Percentiles rank a stretch among this genome's conserved stretches.
These are phyloP conservation scores for Heliamphora exappendiculata DNA, from an alignment of 148 eudicot species.

Conservation along the genomic window DNA sequence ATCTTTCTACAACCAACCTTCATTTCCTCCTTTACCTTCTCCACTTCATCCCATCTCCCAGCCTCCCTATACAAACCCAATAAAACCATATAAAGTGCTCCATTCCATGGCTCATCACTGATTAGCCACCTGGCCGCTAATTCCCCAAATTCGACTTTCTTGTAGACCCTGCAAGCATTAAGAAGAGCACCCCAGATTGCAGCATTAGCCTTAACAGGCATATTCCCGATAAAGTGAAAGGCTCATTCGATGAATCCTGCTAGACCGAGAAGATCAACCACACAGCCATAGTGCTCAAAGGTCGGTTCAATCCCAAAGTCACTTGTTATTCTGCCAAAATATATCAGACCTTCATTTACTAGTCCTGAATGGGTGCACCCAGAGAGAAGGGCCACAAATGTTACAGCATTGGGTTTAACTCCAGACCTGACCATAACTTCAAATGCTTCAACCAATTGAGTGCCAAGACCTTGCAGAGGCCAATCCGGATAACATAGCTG, in stretches of 20 bases:
- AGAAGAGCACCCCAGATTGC: constrained; percentile 10
- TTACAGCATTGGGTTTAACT: constrained; percentile 10
- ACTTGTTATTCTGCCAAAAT: constrained; percentile 1
- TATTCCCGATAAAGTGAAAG: neutral
- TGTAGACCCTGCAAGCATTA: constrained; percentile 1
- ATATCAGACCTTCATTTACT: constrained; percentile 3
- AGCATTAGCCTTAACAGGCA: constrained; percentile 10
- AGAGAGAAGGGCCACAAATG: constrained; percentile 6
- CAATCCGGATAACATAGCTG: constrained; percentile 10
- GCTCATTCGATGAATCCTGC: constrained; percentile 10
- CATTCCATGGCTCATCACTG: constrained; percentile 6
- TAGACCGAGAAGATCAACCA: constrained; percentile 5
- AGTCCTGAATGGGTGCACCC: constrained; percentile 4
- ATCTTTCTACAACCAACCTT: constrained; percentile 7
- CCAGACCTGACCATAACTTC: constrained; percentile 1
- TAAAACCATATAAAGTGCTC: constrained; percentile 7
- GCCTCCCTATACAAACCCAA: constrained; percentile 3
- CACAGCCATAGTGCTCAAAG: constrained; percentile 6
- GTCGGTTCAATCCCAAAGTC: constrained; percentile 5
- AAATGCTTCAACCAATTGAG: constrained; percentile 5
- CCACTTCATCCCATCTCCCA: constrained; percentile 5
- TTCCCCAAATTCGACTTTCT: constrained; percentile 9
- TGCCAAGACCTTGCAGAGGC: constrained; percentile 8
- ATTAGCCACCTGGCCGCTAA: constrained; percentile 6
- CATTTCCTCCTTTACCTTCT: constrained; percentile 5